These are phyloP conservation scores for Diospyros kaki DNA, from an alignment of 148 eudicot species.

Conservation along the genomic window DNA sequence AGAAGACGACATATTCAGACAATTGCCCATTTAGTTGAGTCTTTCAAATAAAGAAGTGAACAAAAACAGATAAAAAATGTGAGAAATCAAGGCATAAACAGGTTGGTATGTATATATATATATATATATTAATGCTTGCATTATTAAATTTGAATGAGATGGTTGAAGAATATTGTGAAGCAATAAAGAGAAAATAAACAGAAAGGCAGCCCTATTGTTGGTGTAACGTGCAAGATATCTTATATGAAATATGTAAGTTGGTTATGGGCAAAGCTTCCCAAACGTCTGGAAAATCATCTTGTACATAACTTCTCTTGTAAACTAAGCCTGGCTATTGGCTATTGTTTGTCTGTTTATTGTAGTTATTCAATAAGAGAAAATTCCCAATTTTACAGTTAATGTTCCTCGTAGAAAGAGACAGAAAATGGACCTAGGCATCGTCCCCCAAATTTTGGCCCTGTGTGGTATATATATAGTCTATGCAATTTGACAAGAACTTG, in stretches of 20 bases:
- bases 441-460: no score
- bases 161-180: background rate
- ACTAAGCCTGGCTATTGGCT: background rate
- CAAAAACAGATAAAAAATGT: background rate
- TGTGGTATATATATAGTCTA: no score
- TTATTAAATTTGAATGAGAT: background rate
- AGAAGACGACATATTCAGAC: conserved; percentile 1
- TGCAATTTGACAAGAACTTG: no score
- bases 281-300: background rate
- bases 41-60: no score
- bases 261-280: background rate
- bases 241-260: no score
- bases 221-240: background rate
- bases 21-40: conserved; percentile 3
- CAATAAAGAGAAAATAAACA: background rate
- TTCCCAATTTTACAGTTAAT: no score
- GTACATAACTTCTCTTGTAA: background rate
- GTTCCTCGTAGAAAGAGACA: no score
- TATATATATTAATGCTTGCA: no score
- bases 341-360: background rate
- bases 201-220: background rate
- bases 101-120: background rate
- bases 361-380: no score
- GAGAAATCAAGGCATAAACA: background rate
- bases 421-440: no score